Conservation (phyloP, 2,329 filamentous ascomycete species). For the Dendrostoma leiphaemia region DNA sequence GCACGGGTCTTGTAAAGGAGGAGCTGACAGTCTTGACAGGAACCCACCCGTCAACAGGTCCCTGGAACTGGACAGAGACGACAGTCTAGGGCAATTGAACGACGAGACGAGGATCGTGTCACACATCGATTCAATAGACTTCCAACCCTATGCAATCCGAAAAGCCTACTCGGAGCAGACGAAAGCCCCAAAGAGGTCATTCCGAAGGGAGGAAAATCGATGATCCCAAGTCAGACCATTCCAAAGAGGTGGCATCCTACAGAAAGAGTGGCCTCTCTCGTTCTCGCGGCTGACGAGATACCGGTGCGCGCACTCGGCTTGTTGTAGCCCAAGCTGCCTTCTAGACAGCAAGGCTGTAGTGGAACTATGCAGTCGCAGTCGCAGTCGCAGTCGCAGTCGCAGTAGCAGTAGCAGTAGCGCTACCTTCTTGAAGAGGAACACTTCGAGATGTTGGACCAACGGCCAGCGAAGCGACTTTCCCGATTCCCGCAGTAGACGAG, state of each 20-base stretch:
- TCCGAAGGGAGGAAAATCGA: too few species aligned
- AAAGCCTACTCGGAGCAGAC: too few species aligned
- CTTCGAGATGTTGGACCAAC: not conserved
- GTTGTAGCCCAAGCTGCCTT: not conserved
- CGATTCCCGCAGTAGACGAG: not conserved
- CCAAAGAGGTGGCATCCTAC: too few species aligned
- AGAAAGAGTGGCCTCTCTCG: too few species aligned
- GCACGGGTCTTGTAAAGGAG: not conserved
- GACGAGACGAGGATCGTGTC: too few species aligned
- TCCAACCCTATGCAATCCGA: too few species aligned
- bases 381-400: not conserved
- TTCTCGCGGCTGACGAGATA: not conserved
- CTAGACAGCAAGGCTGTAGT: not conserved
- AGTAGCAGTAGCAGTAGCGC: not conserved
- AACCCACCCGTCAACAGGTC: not conserved
- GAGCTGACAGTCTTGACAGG: not conserved
- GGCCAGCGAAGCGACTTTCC: not conserved
- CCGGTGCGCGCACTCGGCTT: not conserved
- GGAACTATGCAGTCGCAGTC: too few species aligned
- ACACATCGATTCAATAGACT: too few species aligned
- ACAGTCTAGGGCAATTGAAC: not conserved
- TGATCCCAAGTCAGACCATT: too few species aligned
- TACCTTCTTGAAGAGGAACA: not conserved
- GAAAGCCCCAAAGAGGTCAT: too few species aligned
- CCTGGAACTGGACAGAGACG: not conserved